Base-by-base conservation (phyloP, 108 stramenopile species). In the Stephanodiscus triporus region DNA sequence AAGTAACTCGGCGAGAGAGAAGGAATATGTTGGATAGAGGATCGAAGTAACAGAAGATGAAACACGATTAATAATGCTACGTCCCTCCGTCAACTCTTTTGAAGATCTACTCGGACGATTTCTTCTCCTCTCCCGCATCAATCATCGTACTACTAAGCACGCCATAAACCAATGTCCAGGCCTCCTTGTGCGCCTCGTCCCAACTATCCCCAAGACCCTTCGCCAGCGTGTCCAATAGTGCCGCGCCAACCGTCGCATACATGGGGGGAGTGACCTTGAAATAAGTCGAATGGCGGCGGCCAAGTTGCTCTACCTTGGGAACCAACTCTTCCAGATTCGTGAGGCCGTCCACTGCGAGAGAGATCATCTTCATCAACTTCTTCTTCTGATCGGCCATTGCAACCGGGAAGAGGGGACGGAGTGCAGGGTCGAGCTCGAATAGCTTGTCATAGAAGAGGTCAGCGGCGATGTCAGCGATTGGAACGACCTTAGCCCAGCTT, bases 131-230 rank as follows among this genome's bases (percentile, higher is more conserved):
- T 2, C 58, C 58, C 14, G 58, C 58, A 32, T 38, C 55, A 47
- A 77, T 77, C 76, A 77, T 77, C 1, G 62, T 54, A 30, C 38
- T 63, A 23, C 68, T 38, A 8, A 77, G 61, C n/a, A 77, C 53
- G 43, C 51, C 55, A 63, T 77, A 77, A 11, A 69, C 68, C n/a
- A 68, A 6, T 32, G 76, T 48, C 76, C 76, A 77, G 0, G 76
- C 76, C n/a, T 77, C 76, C 53, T 77, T 77, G 63, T 77, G 76
- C 26, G 63, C 76, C 6, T 53, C 61, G 43, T 68, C 68, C 62
- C 66, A 77, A 36, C 45, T 64, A 8, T 77, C 76, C 3, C 76
- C 76, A 5, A 77, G 47, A 22, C 76, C 76, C 63, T 77, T 77
- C 20, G 69, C 76, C 61, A 77, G 38, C 1, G 76, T 77, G 36